Conservation (phyloP, 805 yeast species). For the Danielia reshetovae region DNA sequence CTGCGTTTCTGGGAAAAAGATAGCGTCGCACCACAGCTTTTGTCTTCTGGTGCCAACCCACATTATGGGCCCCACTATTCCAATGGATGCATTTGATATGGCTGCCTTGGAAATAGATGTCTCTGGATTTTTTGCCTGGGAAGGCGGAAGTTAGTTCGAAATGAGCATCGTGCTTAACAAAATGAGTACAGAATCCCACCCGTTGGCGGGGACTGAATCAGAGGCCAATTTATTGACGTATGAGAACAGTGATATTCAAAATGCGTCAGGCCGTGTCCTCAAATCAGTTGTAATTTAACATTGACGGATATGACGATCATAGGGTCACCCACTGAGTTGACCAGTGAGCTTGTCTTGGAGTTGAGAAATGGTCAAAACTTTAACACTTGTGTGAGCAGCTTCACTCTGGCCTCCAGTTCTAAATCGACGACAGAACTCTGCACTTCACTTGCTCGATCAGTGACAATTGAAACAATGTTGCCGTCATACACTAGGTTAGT, state of each 20-base stretch:
- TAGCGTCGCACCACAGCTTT: slow-evolving; percentile 69
- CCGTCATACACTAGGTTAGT: no score
- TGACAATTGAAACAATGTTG: no score
- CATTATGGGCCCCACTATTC: slow-evolving; percentile 79
- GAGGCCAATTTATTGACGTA: slow-evolving; percentile 53
- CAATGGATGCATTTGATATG: slow-evolving; percentile 68
- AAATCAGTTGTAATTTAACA: no score
- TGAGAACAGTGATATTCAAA: slow-evolving; percentile 41
- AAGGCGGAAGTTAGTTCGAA: no score
- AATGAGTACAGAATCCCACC: no score
- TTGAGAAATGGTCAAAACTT: slow-evolving; percentile 36
- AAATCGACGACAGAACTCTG: no score
- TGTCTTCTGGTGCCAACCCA: slow-evolving; percentile 79
- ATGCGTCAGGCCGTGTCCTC: slow-evolving; percentile 35
- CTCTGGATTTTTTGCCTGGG: no score
- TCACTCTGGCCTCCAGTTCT: no score
- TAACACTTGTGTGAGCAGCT: slow-evolving; percentile 23
- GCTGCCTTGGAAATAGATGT: slow-evolving; percentile 67
- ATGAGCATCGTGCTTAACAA: no score
- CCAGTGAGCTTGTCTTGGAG: slow-evolving; percentile 31
- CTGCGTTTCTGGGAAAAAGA: slow-evolving; percentile 52
- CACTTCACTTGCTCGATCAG: no score
- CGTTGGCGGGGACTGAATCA: slow-evolving; percentile 58
- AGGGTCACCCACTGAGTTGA: no score
- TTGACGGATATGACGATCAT: no score